Evolutionary conservation across 2,329 filamentous ascomycete genomes (phyloP).

Genomic region (Lithohypha guttulata): DNA sequence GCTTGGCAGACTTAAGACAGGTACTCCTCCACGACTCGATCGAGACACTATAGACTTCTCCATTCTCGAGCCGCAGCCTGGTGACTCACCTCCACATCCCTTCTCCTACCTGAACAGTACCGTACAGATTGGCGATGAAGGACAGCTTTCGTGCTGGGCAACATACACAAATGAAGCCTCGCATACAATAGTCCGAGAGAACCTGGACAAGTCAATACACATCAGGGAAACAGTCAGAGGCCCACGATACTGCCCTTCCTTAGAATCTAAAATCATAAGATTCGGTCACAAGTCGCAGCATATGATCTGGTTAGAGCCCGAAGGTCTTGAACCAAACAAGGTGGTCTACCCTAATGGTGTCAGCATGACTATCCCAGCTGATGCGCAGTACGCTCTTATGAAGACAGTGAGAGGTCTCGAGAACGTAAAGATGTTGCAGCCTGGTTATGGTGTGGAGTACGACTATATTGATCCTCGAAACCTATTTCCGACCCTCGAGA

Average conservation of each 20-base stretch:
- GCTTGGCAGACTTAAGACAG: conserved; percentile 85
- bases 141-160: conserved; percentile 75
- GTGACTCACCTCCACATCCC: conserved; percentile 75
- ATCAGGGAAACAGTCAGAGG: conserved; percentile 92
- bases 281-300: conserved; percentile 73
- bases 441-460: conserved; percentile 95
- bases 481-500: conserved; percentile 80
- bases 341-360: conserved; percentile 94
- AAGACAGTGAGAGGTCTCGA: conserved; percentile 81
- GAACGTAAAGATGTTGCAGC: conserved; percentile 80
- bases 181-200: conserved; percentile 73
- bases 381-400: conserved; percentile 76
- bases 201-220: conserved; percentile 92
- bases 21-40: conserved; percentile 81
- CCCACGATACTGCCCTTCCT: conserved; percentile 85
- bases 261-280: conserved; percentile 86
- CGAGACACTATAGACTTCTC: conserved; percentile 71
- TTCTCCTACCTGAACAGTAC: conserved; percentile 81
- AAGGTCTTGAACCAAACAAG: conserved; percentile 74
- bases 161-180: conserved; percentile 77
- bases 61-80: conserved; percentile 59
- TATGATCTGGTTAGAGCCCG: conserved; percentile 93
- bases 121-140: conserved; percentile 57
- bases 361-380: conserved; percentile 88
- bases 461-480: conserved; percentile 94